phyloP scores from a whole-genome alignment of 345 rosid genomes.

The Citrus cavaleriei region DNA sequence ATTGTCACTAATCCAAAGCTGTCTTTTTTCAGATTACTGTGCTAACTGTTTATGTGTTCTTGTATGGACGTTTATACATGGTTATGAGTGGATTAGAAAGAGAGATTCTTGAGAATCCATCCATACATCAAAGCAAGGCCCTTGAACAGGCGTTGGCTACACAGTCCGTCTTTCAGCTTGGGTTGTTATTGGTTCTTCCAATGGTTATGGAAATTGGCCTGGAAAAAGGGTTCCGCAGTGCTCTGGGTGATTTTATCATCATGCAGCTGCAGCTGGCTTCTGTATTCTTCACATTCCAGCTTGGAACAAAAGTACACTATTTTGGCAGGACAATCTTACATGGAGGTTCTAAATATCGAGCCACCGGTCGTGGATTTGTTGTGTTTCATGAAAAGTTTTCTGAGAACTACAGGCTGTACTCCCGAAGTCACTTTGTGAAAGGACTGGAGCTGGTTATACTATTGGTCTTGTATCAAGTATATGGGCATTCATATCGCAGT shows the following conservation, averaged over 20 bases:
- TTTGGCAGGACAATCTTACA: slow-evolving; percentile 93
- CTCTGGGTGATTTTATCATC: slow-evolving; percentile 81
- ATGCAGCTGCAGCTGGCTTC: slow-evolving; percentile 97
- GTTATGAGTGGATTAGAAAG: slow-evolving; percentile 87
- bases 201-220: slow-evolving; percentile 98
- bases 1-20: not conserved
- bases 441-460: slow-evolving; percentile 76
- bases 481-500: slow-evolving; percentile 68
- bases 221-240: slow-evolving; percentile 89
- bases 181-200: slow-evolving; percentile 78
- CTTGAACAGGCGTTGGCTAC: slow-evolving; percentile 87
- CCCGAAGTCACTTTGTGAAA: slow-evolving; percentile 89
- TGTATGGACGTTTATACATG: slow-evolving; percentile 89
- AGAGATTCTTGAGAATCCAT: slow-evolving; percentile 56
- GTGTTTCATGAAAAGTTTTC: slow-evolving; percentile 92
- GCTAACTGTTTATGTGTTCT: slow-evolving; percentile 77
- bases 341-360: slow-evolving; percentile 84
- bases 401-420: slow-evolving; percentile 80
- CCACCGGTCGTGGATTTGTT: slow-evolving; percentile 91
- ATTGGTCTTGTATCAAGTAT: slow-evolving; percentile 65
- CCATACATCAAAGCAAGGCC: slow-evolving; percentile 61
- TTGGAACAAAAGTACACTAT: slow-evolving; percentile 93
- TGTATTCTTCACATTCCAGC: slow-evolving; percentile 95
- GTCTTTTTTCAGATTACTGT: slow-evolving; percentile 66
- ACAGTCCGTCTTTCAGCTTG: slow-evolving; percentile 83